Conservation (phyloP, 1,284 basidiomycete genomes). For the Ustilago bromivora region DNA sequence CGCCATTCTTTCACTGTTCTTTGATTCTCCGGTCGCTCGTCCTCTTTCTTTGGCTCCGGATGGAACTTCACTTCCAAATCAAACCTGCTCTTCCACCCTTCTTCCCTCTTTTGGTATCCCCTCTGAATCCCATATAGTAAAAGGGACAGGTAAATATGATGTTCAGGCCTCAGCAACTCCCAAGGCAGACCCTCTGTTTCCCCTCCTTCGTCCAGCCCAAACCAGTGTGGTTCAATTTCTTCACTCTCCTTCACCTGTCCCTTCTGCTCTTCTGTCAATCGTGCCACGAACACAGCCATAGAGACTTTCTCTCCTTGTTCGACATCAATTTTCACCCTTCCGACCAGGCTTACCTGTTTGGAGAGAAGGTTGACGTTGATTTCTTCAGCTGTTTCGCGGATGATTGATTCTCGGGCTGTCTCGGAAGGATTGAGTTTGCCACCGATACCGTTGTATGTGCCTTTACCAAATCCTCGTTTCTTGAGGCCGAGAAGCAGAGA, state of each 20-base stretch:
- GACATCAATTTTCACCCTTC: slow-evolving; percentile 12
- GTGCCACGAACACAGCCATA: slow-evolving; percentile 11
- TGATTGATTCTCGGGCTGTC: slow-evolving; percentile 4
- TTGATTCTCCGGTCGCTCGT: slow-evolving; percentile 26
- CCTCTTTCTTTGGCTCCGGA: slow-evolving; percentile 7
- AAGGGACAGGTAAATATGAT: slow-evolving; percentile 9
- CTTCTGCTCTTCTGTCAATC: not conserved
- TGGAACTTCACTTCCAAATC: slow-evolving; percentile 20
- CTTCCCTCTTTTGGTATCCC: not conserved
- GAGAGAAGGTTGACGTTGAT: not conserved
- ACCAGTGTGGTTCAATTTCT: slow-evolving; percentile 3
- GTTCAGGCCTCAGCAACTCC: slow-evolving; percentile 17
- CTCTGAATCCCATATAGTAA: not conserved
- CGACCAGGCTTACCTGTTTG: not conserved
- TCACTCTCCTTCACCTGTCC: not conserved
- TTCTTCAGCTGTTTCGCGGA: slow-evolving; percentile 31
- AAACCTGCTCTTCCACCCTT: not conserved
- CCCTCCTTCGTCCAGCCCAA: not conserved
- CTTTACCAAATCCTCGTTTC: slow-evolving; percentile 21
- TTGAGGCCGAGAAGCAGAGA: slow-evolving; percentile 20
- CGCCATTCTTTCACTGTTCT: slow-evolving; percentile 13
- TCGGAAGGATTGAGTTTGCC: slow-evolving; percentile 21
- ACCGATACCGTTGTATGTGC: slow-evolving; percentile 25
- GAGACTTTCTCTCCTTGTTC: slow-evolving; percentile 14
- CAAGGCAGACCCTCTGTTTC: not conserved